Evolutionary conservation across 768 basidiomycete species (phyloP).

Genomic region (Cantharellus cinnabarinus): DNA sequence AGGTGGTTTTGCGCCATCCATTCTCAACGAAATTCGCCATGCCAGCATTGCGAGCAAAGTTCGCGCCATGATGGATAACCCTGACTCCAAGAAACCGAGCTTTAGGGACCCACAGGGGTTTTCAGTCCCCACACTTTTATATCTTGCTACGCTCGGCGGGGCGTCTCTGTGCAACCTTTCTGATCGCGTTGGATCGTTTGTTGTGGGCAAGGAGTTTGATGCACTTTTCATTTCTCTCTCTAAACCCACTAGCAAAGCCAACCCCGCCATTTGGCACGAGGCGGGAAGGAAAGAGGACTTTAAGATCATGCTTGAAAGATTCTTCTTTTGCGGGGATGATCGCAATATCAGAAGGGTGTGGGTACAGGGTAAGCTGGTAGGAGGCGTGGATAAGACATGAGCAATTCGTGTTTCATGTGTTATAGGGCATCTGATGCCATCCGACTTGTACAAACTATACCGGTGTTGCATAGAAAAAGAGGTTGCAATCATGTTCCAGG

Average conservation of each 20-base stretch:
- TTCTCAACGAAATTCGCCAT: slow-evolving; percentile 54
- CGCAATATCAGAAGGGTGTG: slow-evolving; percentile 66
- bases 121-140: slow-evolving; percentile 52
- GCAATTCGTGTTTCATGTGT: not conserved
- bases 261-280: slow-evolving; percentile 36
- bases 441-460: too few relatives aligned
- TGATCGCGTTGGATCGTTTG: slow-evolving; percentile 53
- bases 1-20: slow-evolving; percentile 69
- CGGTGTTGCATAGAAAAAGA: too few relatives aligned
- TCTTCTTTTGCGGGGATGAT: slow-evolving; percentile 74
- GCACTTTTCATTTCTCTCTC: slow-evolving; percentile 53
- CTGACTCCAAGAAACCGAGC: not conserved
- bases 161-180: slow-evolving; percentile 62
- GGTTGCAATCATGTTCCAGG: too few relatives aligned
- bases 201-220: slow-evolving; percentile 72
- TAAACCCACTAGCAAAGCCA: slow-evolving; percentile 23
- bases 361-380: slow-evolving; percentile 62
- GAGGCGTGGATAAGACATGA: slow-evolving; percentile 24
- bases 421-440: too few relatives aligned
- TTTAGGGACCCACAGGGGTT: slow-evolving; percentile 27
- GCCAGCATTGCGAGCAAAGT: slow-evolving; percentile 68
- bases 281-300: slow-evolving; percentile 13
- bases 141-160: slow-evolving; percentile 84
- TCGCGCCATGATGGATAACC: slow-evolving; percentile 17
- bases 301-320: slow-evolving; percentile 51